A percentile compares a stretch with the other conserved stretches of the same genome.
phyloP scores from a whole-genome alignment of 176 grass and related monocot species.

The Calamus simplicifolius region DNA sequence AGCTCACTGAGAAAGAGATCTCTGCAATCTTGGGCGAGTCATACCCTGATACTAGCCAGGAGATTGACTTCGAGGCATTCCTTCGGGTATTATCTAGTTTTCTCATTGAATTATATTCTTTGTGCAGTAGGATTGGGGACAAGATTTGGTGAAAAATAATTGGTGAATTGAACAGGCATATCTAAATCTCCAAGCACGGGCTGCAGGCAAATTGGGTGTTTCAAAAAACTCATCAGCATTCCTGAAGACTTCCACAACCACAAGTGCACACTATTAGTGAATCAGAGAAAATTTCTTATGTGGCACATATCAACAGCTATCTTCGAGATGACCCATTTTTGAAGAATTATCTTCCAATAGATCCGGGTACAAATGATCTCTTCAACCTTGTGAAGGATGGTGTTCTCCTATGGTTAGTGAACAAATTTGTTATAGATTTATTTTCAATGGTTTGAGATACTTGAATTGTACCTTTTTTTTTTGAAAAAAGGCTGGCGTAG shows the following conservation, averaged over 20 bases:
- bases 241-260: constrained; percentile 75
- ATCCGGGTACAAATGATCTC: constrained; percentile 63
- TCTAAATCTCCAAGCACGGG: constrained; percentile 61
- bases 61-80: constrained; percentile 90
- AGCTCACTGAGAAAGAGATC: constrained; percentile 62
- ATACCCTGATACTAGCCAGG: constrained; percentile 49
- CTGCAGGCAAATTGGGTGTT: constrained; percentile 40
- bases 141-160: too few species aligned
- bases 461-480: too few species aligned
- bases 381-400: constrained; percentile 84
- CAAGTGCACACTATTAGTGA: constrained; percentile 86
- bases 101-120: too few species aligned
- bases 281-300: constrained; percentile 85
- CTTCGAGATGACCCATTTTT: constrained; percentile 74
- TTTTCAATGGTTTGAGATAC: too few species aligned
- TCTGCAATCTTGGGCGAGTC: constrained; percentile 47
- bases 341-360: constrained; percentile 86
- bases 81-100: constrained; percentile 34
- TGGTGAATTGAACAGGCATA: constrained; percentile 50
- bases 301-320: constrained; percentile 90
- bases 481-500: too few species aligned
- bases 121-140: too few species aligned
- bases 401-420: constrained; percentile 83
- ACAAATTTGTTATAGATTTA: too few species aligned
- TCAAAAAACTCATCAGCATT: constrained; percentile 67